Base-by-base conservation (phyloP, 2,329 filamentous ascomycete species). In the Rhinocladiella mackenziei region DNA sequence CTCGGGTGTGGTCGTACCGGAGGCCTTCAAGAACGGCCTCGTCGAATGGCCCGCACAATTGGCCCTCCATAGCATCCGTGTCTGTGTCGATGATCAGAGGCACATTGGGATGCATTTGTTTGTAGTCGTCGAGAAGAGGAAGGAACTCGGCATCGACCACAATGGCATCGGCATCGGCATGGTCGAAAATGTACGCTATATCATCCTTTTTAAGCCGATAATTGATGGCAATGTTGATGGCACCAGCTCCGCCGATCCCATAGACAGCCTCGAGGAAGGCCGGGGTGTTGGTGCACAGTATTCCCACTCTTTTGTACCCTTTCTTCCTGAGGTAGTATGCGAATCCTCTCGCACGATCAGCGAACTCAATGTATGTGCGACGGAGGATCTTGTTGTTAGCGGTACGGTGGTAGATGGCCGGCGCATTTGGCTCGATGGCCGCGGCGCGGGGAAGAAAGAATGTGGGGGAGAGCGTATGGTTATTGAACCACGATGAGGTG, bases 231-330 rank as follows among this genome's bases (percentile, higher is more conserved):
- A 95, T 84, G 50, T 89, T 80, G 17, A 94, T 78, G 5, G 75
- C 86, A 1, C 88, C 88, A 0, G 86, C 86, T 1, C 86, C 89
- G 1, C 82, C 83, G 56, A 96, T 84, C 1, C 86, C 92, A 60
- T 87, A 98, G 50, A 95, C 86, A 5, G 81, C 78, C 67, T 97
- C 91, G 19, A 98, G 73, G 58, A 97, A 97, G 0, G 89, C 89
- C 0, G 92, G 92, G 1, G 92, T 98, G 63, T 98, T 98, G 2
- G 92, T 86, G 6, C 81, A 83, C 8, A 98, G 73, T 35, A 98
- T 83, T 5, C 92, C 92, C 4, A 97, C 84, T 48, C 86, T 77
- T 58, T 80, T 83, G 59, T 80, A 81, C 3, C 77, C 75, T 60
- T 86, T 79, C 63, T 86, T 86, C 56, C 78, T 77, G 44, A 98